Conservation (phyloP, 441 rosid genomes). For the Melastoma candidum region DNA sequence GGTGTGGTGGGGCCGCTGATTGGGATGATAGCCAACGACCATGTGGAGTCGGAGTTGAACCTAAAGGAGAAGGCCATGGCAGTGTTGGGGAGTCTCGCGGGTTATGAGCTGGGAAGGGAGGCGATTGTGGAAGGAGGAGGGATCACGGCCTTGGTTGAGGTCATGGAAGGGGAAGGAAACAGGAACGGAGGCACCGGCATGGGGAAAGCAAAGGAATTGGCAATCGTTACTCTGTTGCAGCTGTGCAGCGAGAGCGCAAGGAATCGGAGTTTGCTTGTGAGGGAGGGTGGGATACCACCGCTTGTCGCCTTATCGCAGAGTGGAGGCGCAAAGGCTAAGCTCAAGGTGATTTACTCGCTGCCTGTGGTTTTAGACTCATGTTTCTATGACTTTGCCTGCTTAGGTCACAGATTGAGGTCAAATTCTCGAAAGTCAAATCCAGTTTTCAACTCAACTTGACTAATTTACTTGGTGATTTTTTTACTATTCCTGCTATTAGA, state of each 20-base stretch:
- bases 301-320: conserved; percentile 81
- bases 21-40: conserved; percentile 52
- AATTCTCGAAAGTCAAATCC: no score
- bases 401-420: no score
- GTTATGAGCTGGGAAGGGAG: conserved; percentile 58
- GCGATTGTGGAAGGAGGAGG: conserved; percentile 85
- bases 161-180: conserved; percentile 45
- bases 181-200: conserved; percentile 25
- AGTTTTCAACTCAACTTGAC: no score
- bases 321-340: conserved; percentile 58
- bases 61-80: conserved; percentile 85
- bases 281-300: conserved; percentile 94
- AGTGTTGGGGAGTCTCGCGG: conserved; percentile 65
- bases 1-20: conserved; percentile 85
- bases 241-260: conserved; percentile 58
- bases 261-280: conserved; percentile 73
- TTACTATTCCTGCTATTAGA: no score
- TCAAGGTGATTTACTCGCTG: conserved; percentile 35
- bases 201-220: conserved; percentile 74
- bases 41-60: conserved; percentile 46
- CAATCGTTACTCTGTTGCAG: conserved; percentile 65
- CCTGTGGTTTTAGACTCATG: no score
- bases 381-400: no score
- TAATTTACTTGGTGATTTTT: no score
- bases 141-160: conserved; percentile 75